Evolutionary conservation across 2,329 filamentous ascomycete genomes (phyloP).

Genomic region (Orbilia oligospora): DNA sequence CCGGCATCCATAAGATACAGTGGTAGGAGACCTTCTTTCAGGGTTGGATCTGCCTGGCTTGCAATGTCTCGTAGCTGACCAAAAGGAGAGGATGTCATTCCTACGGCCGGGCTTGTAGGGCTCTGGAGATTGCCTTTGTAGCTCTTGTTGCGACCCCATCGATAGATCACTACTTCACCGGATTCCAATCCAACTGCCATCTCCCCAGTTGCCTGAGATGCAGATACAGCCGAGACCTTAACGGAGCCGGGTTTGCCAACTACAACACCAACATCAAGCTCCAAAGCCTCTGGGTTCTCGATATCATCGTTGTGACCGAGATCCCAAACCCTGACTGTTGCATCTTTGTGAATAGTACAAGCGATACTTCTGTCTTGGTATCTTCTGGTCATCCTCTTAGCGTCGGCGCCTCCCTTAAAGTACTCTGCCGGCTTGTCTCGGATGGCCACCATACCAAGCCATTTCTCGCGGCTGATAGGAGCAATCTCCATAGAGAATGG

Average conservation of each 20-base stretch:
- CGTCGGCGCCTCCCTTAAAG: constrained; percentile 84
- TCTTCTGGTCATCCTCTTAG: constrained; percentile 77
- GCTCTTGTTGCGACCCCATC: constrained; percentile 84
- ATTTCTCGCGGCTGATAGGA: constrained; percentile 81
- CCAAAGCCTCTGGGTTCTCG: constrained; percentile 84
- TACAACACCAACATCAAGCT: constrained; percentile 87
- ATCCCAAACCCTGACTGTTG: constrained; percentile 93
- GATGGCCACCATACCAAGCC: constrained; percentile 91
- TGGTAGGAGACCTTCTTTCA: constrained; percentile 87
- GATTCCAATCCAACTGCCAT: constrained; percentile 83
- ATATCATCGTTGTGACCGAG: constrained; percentile 92
- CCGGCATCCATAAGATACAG: constrained; percentile 85
- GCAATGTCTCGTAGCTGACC: constrained; percentile 61
- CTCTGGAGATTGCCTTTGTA: constrained; percentile 63
- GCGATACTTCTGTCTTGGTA: constrained; percentile 88
- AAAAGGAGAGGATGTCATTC: constrained; percentile 8
- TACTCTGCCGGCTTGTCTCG: constrained; percentile 80
- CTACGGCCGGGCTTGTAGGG: constrained; percentile 21
- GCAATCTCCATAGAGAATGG: constrained; percentile 81
- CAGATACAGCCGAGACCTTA: constrained; percentile 74
- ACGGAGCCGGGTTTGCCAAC: constrained; percentile 84
- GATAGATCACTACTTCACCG: constrained; percentile 89
- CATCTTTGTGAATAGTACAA: constrained; percentile 85
- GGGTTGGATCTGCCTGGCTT: constrained; percentile 67
- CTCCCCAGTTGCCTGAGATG: constrained; percentile 79